Evolutionary conservation across 106 monocot genomes (phyloP).

Genomic region (Amphibolis antarctica): DNA sequence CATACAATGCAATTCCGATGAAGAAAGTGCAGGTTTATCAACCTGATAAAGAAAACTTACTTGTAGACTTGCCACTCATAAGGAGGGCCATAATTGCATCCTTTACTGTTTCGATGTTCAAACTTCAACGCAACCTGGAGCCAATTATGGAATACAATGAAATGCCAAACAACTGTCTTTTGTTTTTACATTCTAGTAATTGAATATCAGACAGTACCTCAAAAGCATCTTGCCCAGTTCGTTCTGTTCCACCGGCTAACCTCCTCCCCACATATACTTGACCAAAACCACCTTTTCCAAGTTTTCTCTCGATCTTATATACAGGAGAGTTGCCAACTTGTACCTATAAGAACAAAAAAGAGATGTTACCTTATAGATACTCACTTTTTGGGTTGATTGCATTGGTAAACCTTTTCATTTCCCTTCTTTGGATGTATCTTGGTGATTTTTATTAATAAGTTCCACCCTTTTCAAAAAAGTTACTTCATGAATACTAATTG

Average conservation of each 20-base stretch:
- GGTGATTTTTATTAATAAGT: no score
- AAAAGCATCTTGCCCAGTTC: slow-evolving; percentile 84
- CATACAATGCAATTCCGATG: neutral
- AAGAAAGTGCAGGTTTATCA: neutral
- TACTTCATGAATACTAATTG: no score
- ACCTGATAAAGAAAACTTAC: slow-evolving; percentile 32
- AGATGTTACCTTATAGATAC: neutral
- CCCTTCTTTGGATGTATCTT: no score
- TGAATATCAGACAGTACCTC: slow-evolving; percentile 37
- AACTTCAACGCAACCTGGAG: slow-evolving; percentile 72
- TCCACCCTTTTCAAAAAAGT: no score
- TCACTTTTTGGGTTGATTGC: no score
- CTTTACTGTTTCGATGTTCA: slow-evolving; percentile 86
- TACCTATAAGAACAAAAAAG: neutral
- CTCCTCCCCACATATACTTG: slow-evolving; percentile 98
- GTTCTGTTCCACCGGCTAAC: slow-evolving; percentile 75
- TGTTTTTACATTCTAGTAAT: neutral
- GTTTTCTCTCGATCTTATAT: slow-evolving; percentile 95
- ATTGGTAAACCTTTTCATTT: no score
- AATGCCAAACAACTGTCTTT: neutral
- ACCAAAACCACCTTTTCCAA: slow-evolving; percentile 99
- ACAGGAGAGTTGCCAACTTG: slow-evolving; percentile 93
- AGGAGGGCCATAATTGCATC: slow-evolving; percentile 83
- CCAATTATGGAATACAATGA: neutral
- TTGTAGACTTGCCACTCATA: slow-evolving; percentile 93